phyloP scores from a whole-genome alignment of 1,284 basidiomycete species.

The Irpex lacteus region DNA sequence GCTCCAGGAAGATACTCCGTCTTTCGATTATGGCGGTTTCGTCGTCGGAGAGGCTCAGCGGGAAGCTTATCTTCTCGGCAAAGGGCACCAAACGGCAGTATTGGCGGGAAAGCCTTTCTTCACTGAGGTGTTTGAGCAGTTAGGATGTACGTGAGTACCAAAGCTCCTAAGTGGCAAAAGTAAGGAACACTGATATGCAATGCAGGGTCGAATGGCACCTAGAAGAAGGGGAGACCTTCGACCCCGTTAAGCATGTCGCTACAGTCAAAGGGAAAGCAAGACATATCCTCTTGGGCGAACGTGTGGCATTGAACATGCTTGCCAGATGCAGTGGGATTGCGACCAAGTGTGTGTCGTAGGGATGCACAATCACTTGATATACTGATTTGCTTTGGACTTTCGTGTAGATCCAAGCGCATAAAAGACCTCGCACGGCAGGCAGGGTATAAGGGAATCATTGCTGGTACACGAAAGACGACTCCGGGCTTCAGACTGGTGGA shows the following conservation, averaged over 20 bases:
- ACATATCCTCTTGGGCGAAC: conserved; percentile 89
- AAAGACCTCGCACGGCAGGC: conserved; percentile 76
- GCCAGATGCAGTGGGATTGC: conserved; percentile 97
- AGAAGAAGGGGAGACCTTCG: conserved; percentile 78
- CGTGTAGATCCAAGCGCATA: conserved; percentile 71
- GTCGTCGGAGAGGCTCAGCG: conserved; percentile 91
- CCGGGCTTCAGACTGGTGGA: conserved; percentile 98
- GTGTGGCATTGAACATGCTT: conserved; percentile 91
- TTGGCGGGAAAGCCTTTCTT: conserved; percentile 97
- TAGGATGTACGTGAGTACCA: conserved; percentile 81
- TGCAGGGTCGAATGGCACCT: conserved; percentile 90
- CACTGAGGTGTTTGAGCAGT: conserved; percentile 87
- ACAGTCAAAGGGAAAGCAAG: conserved; percentile 90
- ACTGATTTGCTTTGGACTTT: not conserved
- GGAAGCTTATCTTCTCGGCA: conserved; percentile 89
- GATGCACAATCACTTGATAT: not conserved
- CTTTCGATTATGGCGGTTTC: conserved; percentile 96
- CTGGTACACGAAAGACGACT: conserved; percentile 97
- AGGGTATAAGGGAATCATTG: conserved; percentile 88
- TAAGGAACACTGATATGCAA: not conserved
- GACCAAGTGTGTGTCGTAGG: conserved; percentile 64
- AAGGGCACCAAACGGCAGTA: conserved; percentile 73
- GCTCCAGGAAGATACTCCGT: conserved; percentile 94
- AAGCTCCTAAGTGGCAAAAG: not conserved
- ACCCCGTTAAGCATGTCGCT: conserved; percentile 86